Conservation (phyloP, 768 basidiomycete species). For the Pisolithus albus region DNA sequence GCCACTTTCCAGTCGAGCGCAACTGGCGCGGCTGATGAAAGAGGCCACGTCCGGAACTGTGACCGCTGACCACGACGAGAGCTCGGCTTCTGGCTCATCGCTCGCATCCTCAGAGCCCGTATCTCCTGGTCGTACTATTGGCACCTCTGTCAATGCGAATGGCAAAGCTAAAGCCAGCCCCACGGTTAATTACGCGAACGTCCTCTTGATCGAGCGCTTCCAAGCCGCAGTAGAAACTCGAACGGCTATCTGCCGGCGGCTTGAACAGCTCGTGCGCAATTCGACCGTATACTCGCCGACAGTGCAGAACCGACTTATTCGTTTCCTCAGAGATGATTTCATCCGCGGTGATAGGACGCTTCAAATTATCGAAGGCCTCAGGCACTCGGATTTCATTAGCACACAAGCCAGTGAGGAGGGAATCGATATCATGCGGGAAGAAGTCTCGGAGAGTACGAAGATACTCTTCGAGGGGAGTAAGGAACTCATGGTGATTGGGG, state of each 20-base stretch:
- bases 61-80: background rate
- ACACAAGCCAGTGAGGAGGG: constrained; percentile 11
- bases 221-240: constrained; percentile 22
- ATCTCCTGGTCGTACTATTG: background rate
- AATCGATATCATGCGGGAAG: constrained; percentile 15
- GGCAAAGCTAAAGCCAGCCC: background rate
- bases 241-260: constrained; percentile 21
- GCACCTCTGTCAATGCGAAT: background rate
- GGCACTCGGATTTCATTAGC: constrained; percentile 22
- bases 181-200: constrained; percentile 18
- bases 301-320: constrained; percentile 14
- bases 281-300: constrained; percentile 15
- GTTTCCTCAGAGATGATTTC: constrained; percentile 20
- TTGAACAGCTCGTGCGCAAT: constrained; percentile 21
- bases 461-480: constrained; percentile 22
- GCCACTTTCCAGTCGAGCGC: constrained; percentile 18
- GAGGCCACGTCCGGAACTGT: constrained; percentile 4
- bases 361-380: constrained; percentile 18
- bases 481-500: constrained; percentile 19
- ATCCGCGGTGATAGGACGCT: constrained; percentile 21
- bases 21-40: constrained; percentile 19
- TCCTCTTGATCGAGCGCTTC: constrained; percentile 22
- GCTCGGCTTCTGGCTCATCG: background rate
- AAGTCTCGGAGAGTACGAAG: constrained; percentile 19
- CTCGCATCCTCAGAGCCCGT: background rate